phyloP scores from a whole-genome alignment of 2,329 filamentous ascomycete species.

The Verticillium dahliae region DNA sequence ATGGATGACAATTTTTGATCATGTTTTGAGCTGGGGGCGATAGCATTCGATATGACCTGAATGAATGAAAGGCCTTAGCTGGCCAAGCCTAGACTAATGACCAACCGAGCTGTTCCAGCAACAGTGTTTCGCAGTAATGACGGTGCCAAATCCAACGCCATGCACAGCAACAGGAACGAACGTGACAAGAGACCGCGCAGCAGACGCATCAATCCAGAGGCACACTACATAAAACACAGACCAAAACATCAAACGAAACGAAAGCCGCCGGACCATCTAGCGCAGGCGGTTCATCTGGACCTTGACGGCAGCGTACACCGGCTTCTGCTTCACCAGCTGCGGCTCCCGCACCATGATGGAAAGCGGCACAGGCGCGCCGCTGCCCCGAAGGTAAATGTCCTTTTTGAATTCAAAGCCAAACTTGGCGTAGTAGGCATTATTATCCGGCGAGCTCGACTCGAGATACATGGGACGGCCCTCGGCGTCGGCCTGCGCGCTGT shows the following conservation, averaged over 20 bases:
- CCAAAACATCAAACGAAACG: background rate
- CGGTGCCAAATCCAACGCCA: background rate
- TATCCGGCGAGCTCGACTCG: constrained; percentile 65
- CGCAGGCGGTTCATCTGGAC: constrained; percentile 24
- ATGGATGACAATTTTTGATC: background rate
- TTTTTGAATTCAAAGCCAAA: constrained; percentile 65
- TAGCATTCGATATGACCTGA: background rate
- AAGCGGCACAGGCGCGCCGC: constrained; percentile 52
- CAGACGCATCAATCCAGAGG: background rate
- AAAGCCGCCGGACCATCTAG: constrained; percentile 8
- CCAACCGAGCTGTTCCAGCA: constrained; percentile 5
- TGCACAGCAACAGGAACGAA: background rate
- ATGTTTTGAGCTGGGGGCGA: background rate
- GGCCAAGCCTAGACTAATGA: constrained; percentile 10
- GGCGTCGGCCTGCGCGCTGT: constrained; percentile 50
- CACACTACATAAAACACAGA: background rate
- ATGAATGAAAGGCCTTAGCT: constrained; percentile 8
- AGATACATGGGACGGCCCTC: constrained; percentile 67
- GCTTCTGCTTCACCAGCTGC: constrained; percentile 14
- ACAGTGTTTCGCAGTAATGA: background rate
- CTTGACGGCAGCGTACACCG: constrained; percentile 20
- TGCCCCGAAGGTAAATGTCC: constrained; percentile 56
- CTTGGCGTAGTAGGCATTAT: constrained; percentile 66
- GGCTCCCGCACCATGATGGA: constrained; percentile 82
- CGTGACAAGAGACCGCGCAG: background rate